Evolutionary conservation across 345 rosid genomes (phyloP), one percentile per base, ranked within the genome.

Genomic region (Noccaea caerulescens): DNA sequence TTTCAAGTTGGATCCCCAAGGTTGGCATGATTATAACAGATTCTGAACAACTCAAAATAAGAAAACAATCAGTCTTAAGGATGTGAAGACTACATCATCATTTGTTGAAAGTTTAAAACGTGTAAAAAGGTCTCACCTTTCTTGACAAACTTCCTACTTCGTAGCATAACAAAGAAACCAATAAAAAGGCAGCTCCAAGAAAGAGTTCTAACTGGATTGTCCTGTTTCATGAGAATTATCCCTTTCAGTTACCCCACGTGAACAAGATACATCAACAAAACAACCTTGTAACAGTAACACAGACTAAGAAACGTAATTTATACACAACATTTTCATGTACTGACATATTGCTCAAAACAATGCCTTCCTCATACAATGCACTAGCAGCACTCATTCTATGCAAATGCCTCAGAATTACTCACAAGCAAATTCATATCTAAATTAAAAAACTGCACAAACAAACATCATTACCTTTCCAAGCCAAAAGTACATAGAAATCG

Each of bases 1-100:
- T 91, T 79, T 89, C 91, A 33, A 91, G 90, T 77, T 89, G 97
- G 75, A 91, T 82, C 55, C 91, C 97, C 67, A 89, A 86, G 68
- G 84, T 75, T 62, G 97, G 91, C 82, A 91, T 81, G 73, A 87
- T 79, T 57, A 86, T 73, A 46, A 93, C 92, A 72, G 93, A 86
- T 67, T 90, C 98, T 93, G 86, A 63, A 72, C 49, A 69, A 52
- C 63, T 80, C 80, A 67, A 72, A 72, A 47, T 25, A 79, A 10
- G 66, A 45, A 67, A 4, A 51, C 2, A 52, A 41, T 50, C 32
- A 52, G 34, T 39, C 4, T 46, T 7, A 13, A 49, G 10, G 27
- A 18, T 5, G 5, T 37, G 27, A 58, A 66, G 51, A 20, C 38
- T n/a, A 14, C 39, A 3, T 30, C 23, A 58, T n/a, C 23, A 58